Evolutionary conservation across 2,329 filamentous ascomycete genomes (phyloP), one percentile per base, ranked within the genome.

Genomic region (Colletotrichum acutatum): DNA sequence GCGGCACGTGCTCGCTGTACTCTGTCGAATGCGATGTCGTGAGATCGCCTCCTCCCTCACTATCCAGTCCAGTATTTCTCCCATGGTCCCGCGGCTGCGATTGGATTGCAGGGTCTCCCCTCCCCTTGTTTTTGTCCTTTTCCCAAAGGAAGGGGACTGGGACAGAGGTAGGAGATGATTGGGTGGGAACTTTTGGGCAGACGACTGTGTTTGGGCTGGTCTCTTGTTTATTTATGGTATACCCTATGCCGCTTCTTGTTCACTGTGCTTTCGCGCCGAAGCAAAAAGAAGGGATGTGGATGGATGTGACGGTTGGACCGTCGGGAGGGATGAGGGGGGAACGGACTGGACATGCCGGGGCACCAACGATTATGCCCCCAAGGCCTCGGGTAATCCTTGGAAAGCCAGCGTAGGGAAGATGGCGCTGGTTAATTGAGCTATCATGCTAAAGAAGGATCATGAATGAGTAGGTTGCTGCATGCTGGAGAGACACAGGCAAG

Each of bases 311-410:
- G 49, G 63, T 34, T 64, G 46, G n/a, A 37, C 28, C 46, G 60
- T 63, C 19, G 28, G 26, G 30, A 26, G 58, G 59, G 22, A 52
- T 30, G 34, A 12, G 34, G 46, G 59, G 56, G 42, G 68, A 52
- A 72, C 66, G 66, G 66, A 64, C 66, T 73, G 66, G 32, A 71
- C 71, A 61, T 71, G 66, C 66, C 56, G 71, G 46, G 32, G 24
- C 67, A 42, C 26, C 49, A 56, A 61, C 49, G 49, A 34, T 42
- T 11, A 61, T 65, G 66, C 59, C 49, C 22, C 28, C 34, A 19
- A 19, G 11, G n/a, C 42, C 32, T 56, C 22, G 57, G 52, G 32
- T 52, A 65, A 34, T 19, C 19, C 0, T 54, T 19, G 60, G 61
- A 37, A 19, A 30, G 12, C 26, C 37, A 22, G 30, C 26, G 3